Percentiles rank a stretch among this genome's conserved stretches.
Evolutionary conservation across 2,329 filamentous ascomycete genomes (phyloP).

Genomic region (Blumeriella jaapii): DNA sequence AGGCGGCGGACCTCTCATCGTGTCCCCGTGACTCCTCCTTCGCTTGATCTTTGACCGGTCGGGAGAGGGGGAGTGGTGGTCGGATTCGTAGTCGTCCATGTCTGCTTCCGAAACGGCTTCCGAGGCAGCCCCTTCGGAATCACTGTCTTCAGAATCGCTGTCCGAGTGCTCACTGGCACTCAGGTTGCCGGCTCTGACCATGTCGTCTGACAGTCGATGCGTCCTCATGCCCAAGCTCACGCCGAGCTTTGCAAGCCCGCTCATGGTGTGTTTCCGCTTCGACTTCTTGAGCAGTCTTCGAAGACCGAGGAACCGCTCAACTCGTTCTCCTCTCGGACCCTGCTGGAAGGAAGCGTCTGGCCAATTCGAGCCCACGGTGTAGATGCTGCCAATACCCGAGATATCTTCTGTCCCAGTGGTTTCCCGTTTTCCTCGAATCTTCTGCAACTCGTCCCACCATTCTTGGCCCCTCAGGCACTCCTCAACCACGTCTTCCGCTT

Average conservation of each 20-base stretch:
- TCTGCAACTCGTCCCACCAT: slow-evolving; percentile 73
- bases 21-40: slow-evolving; percentile 33
- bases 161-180: slow-evolving; percentile 35
- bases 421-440: slow-evolving; percentile 33
- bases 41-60: slow-evolving; percentile 17
- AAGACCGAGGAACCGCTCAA: slow-evolving; percentile 42
- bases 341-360: slow-evolving; percentile 42
- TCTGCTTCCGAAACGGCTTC: slow-evolving; percentile 34
- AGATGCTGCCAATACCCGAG: slow-evolving; percentile 32
- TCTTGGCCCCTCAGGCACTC: slow-evolving; percentile 57
- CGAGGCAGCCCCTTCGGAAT: slow-evolving; percentile 17
- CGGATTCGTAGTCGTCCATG: slow-evolving; percentile 28
- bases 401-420: slow-evolving; percentile 32
- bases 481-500: slow-evolving; percentile 50
- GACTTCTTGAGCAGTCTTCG: slow-evolving; percentile 50
- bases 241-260: slow-evolving; percentile 37
- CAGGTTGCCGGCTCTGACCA: slow-evolving; percentile 30
- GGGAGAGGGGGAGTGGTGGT: slow-evolving; percentile 15
- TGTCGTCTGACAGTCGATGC: slow-evolving; percentile 45
- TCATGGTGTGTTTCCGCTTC: slow-evolving; percentile 28
- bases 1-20: slow-evolving; percentile 24
- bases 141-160: slow-evolving; percentile 29
- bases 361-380: slow-evolving; percentile 34
- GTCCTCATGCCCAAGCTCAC: slow-evolving; percentile 66
- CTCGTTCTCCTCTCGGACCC: slow-evolving; percentile 32